Evolutionary conservation across 2,329 filamentous ascomycete species (phyloP), one percentile per base, ranked within the genome.

Genomic region (Elsinoe arachidis): DNA sequence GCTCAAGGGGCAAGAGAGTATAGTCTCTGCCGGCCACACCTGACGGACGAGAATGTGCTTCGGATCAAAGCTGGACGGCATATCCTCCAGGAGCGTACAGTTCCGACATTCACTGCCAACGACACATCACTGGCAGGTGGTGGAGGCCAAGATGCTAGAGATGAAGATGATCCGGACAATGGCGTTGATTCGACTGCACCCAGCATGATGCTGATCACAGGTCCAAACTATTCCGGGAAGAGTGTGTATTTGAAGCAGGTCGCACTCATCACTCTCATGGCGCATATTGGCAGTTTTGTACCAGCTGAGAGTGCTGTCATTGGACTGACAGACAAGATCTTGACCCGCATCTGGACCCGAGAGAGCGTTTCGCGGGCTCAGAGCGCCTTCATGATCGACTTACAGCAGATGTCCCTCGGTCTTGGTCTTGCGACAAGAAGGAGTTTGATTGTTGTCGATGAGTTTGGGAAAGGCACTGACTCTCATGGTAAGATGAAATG

Each of bases 141-240:
- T 1, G 59, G 59, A n/a, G 76, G 74, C 6, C 26, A 30, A 30
- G 55, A 60, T 21, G 55, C 62, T 34, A 15, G 21, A 14, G 55
- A 59, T 12, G 39, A 43, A 15, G 39, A 19, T 11, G 19, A 11
- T 11, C 43, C 46, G 30, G 11, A 19, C 6, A 33, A 38, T 33
- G 23, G 3, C 9, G 10, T 3, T 10, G n/a, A 19, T 14, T 59
- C 63, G 5, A 62, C 70, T 3, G 68, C 67, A 2, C 83, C 87
- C 11, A 89, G 81, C 62, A 86, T 90, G 73, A 69, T 96, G 11
- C 74, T 96, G 5, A 72, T 99, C 65, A 97, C 93, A 0, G 93
- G 93, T 0, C 91, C 93, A 3, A 99, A 99, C 64, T 95, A 93
- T 69, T 97, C 93, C 0, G 93, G 93, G 0, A 99, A 99, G 71